Conservation (phyloP, 2,329 filamentous ascomycete species). For the Rutstroemia sp. region DNA sequence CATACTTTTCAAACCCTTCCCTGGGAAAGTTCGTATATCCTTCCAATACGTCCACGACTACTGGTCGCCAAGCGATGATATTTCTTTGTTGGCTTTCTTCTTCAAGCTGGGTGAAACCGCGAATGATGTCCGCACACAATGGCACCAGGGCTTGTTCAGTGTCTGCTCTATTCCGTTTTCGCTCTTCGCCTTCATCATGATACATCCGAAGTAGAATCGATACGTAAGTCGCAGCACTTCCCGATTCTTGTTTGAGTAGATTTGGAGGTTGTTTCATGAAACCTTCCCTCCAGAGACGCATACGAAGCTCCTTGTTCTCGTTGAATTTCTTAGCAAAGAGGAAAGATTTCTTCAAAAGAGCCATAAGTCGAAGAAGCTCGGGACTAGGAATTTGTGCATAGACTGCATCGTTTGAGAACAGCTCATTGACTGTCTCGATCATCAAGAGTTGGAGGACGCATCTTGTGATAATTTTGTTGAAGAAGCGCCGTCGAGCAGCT, state of each 20-base stretch:
- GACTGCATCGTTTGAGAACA: conserved; percentile 95
- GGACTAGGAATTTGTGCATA: conserved; percentile 87
- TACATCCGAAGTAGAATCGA: conserved; percentile 97
- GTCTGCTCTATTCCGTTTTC: conserved; percentile 68
- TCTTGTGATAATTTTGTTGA: conserved; percentile 98
- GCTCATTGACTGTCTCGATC: conserved; percentile 98
- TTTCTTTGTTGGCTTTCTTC: conserved; percentile 96
- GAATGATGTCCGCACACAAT: conserved; percentile 89
- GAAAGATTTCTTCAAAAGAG: conserved; percentile 88
- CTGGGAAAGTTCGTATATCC: conserved; percentile 81
- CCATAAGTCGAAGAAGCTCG: conserved; percentile 88
- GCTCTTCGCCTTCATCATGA: conserved; percentile 76
- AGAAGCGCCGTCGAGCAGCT: conserved; percentile 85
- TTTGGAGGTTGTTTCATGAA: conserved; percentile 99
- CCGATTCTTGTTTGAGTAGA: conserved; percentile 91
- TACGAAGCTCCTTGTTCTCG: conserved; percentile 89
- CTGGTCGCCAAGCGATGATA: conserved; percentile 92
- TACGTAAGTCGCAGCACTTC: conserved; percentile 89
- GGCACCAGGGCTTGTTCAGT: conserved; percentile 91
- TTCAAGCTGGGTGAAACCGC: conserved; percentile 76
- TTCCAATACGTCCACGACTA: conserved; percentile 94
- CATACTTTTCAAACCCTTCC: conserved; percentile 70
- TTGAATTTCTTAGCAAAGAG: conserved; percentile 97
- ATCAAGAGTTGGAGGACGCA: conserved; percentile 96
- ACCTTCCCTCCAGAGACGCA: conserved; percentile 90